Percentiles rank a stretch among this genome's conserved stretches.
These are phyloP conservation scores for Saccharomyces pastorianus DNA, from an alignment of 1,139 yeast genomes.

Conservation along the genomic window DNA sequence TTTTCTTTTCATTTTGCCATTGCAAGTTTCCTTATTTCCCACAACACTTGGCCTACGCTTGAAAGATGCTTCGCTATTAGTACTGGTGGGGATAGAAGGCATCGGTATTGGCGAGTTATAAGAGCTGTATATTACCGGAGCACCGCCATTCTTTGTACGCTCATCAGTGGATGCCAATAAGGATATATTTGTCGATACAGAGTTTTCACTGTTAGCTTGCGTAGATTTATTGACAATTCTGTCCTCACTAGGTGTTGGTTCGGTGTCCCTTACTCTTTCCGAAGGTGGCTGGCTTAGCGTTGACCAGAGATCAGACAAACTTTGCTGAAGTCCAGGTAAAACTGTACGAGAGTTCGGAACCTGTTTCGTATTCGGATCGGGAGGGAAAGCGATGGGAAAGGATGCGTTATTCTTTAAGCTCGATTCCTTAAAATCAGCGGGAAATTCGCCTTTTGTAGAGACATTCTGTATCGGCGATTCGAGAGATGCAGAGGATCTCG, in stretches of 20 bases:
- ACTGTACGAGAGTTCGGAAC: not conserved
- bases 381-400: not conserved
- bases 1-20: constrained; percentile 23
- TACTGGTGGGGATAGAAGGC: not conserved
- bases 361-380: not conserved
- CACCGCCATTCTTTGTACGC: not conserved
- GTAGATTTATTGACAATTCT: not conserved
- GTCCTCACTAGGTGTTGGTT: not conserved
- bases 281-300: not conserved
- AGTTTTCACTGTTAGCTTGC: not conserved
- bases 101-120: not conserved
- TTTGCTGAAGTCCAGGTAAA: constrained; percentile 7
- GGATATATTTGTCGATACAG: not conserved
- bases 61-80: not conserved
- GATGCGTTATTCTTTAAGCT: not conserved
- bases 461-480: not conserved
- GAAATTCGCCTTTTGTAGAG: not conserved
- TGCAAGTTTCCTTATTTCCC: not conserved
- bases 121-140: not conserved
- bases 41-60: not conserved
- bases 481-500: constrained; percentile 12
- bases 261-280: not conserved
- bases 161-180: not conserved
- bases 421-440: not conserved
- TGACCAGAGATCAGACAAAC: constrained; percentile 9